Evolutionary conservation across 225 moss, liverwort and hornwort species (phyloP).

Genomic region (Lunularia cruciata): DNA sequence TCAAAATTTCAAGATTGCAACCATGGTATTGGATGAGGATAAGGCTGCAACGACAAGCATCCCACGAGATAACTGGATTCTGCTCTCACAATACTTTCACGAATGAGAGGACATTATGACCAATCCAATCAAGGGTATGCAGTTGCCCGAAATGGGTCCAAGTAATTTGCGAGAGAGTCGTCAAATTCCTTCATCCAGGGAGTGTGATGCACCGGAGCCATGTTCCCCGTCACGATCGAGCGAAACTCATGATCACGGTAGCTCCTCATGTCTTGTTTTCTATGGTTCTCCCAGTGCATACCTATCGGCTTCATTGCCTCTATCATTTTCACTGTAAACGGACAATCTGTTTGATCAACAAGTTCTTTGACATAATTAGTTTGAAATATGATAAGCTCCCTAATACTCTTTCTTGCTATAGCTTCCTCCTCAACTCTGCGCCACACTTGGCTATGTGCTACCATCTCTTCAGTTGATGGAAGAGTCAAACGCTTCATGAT

Average conservation of each 20-base stretch:
- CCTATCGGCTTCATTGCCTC: slow-evolving; percentile 14
- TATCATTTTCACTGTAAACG: not conserved
- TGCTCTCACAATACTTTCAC: too few species aligned
- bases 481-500: slow-evolving; percentile 12
- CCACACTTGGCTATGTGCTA: slow-evolving; percentile 13
- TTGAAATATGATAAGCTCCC: slow-evolving; percentile 4
- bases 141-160: too few species aligned
- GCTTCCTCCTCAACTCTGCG: not conserved
- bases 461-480: slow-evolving; percentile 6
- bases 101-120: too few species aligned
- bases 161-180: slow-evolving; percentile 12
- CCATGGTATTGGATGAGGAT: too few species aligned
- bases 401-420: not conserved
- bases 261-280: not conserved
- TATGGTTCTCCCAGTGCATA: slow-evolving; percentile 12
- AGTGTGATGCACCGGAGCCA: not conserved
- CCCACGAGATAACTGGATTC: too few species aligned
- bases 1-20: too few species aligned
- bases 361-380: slow-evolving; percentile 10
- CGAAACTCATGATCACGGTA: slow-evolving; percentile 15
- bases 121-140: too few species aligned
- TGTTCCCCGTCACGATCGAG: slow-evolving; percentile 2
- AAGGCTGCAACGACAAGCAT: too few species aligned
- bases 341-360: slow-evolving; percentile 15
- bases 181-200: slow-evolving; percentile 8